Evolutionary conservation across 441 rosid species (phyloP).

Genomic region (Populus hybrid): DNA sequence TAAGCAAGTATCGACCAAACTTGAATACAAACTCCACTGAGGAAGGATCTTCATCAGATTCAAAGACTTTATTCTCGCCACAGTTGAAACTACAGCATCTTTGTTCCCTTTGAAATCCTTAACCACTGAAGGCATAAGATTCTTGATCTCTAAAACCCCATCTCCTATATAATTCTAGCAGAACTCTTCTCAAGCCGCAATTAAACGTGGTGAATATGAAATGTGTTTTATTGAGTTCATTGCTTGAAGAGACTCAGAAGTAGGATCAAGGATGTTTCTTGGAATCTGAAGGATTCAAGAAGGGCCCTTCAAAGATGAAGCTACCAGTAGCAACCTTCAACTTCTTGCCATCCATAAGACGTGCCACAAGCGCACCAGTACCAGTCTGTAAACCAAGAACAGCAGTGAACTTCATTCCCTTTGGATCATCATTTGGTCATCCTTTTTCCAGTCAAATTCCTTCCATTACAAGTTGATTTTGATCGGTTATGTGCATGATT

Average conservation of each 20-base stretch:
- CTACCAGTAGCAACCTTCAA: constrained; percentile 59
- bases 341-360: constrained; percentile 53
- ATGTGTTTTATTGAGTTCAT: constrained; percentile 41
- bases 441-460: constrained; percentile 72
- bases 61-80: constrained; percentile 77
- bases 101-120: constrained; percentile 4
- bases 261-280: constrained; percentile 43
- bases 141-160: constrained; percentile 18
- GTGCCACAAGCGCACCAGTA: constrained; percentile 36
- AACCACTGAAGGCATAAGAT: constrained; percentile 14
- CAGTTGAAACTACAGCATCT: constrained; percentile 48
- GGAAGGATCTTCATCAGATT: constrained; percentile 75
- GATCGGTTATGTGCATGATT: constrained; percentile 11
- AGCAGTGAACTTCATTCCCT: constrained; percentile 71
- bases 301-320: constrained; percentile 89
- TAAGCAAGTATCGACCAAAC: constrained; percentile 85
- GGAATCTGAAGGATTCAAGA: constrained; percentile 64
- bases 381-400: constrained; percentile 62
- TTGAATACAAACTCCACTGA: constrained; percentile 83
- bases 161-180: constrained; percentile 17
- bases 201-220: constrained; percentile 65
- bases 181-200: constrained; percentile 55
- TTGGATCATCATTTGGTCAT: constrained; percentile 49
- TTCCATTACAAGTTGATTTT: constrained; percentile 48
- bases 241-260: constrained; percentile 42